Conservation (phyloP, 2,329 filamentous ascomycete species). For the Trichoderma citrinoviride region DNA sequence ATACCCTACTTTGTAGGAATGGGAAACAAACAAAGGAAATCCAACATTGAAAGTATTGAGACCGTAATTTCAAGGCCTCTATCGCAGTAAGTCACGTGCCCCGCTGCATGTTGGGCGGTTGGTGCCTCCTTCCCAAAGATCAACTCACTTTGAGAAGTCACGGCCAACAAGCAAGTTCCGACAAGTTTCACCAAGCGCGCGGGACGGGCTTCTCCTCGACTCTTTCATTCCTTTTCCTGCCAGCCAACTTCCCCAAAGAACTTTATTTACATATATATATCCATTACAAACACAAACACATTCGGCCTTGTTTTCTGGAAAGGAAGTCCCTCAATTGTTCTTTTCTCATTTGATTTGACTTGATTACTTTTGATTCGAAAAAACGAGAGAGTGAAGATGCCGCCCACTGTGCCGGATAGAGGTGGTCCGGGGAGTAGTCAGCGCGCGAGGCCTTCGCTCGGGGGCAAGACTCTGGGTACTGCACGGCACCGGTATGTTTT, state of each 20-base stretch:
- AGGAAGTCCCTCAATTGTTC: too few relatives aligned
- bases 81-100: neutral
- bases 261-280: too few relatives aligned
- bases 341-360: too few relatives aligned
- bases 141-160: neutral
- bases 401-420: too few relatives aligned
- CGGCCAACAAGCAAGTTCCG: neutral
- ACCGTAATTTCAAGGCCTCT: neutral
- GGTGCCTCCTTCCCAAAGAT: neutral
- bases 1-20: neutral
- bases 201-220: neutral
- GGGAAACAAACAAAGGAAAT: neutral
- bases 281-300: too few relatives aligned
- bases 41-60: neutral
- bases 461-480: too few relatives aligned
- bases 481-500: too few relatives aligned
- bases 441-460: too few relatives aligned
- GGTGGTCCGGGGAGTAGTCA: too few relatives aligned
- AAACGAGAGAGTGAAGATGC: too few relatives aligned
- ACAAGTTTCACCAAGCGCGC: neutral
- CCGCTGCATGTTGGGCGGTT: neutral
- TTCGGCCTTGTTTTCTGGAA: too few relatives aligned
- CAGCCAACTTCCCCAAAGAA: neutral
- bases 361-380: too few relatives aligned
- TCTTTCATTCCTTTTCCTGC: neutral